These are phyloP conservation scores for Triticum turgidum DNA, from an alignment of 176 grass and related monocot species.

Conservation along the genomic window DNA sequence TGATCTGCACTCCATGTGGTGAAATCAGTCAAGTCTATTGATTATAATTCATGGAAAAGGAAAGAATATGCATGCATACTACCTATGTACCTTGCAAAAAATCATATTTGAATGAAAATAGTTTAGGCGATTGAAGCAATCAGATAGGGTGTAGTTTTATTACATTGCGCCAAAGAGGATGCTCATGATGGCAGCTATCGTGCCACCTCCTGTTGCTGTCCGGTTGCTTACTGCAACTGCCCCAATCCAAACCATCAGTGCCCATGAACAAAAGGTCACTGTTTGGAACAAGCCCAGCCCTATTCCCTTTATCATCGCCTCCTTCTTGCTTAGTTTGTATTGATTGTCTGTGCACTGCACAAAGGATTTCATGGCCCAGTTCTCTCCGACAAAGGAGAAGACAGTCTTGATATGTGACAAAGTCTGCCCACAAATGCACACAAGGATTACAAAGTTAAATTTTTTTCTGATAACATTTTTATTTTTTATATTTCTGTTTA, in stretches of 20 bases:
- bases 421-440: constrained; percentile 33
- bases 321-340: constrained; percentile 46
- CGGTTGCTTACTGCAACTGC: constrained; percentile 38
- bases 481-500: background rate
- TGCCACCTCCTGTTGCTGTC: constrained; percentile 42
- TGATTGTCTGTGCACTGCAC: constrained; percentile 33
- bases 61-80: background rate
- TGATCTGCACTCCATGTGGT: constrained; percentile 45
- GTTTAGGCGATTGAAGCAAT: background rate
- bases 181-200: constrained; percentile 53
- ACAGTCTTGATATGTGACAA: constrained; percentile 48
- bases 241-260: constrained; percentile 53
- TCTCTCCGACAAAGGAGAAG: constrained; percentile 53
- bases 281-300: constrained; percentile 48
- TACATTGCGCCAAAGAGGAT: constrained; percentile 68
- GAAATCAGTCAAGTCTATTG: background rate
- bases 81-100: background rate
- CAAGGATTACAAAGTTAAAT: background rate
- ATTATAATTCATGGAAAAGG: background rate
- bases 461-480: background rate
- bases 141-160: background rate
- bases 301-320: constrained; percentile 44
- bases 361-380: constrained; percentile 35
- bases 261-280: constrained; percentile 56
- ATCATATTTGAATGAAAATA: background rate